Evolutionary conservation across 2,329 filamentous ascomycete genomes (phyloP), one percentile per base, ranked within the genome.

Genomic region (Aspergillus sp.): DNA sequence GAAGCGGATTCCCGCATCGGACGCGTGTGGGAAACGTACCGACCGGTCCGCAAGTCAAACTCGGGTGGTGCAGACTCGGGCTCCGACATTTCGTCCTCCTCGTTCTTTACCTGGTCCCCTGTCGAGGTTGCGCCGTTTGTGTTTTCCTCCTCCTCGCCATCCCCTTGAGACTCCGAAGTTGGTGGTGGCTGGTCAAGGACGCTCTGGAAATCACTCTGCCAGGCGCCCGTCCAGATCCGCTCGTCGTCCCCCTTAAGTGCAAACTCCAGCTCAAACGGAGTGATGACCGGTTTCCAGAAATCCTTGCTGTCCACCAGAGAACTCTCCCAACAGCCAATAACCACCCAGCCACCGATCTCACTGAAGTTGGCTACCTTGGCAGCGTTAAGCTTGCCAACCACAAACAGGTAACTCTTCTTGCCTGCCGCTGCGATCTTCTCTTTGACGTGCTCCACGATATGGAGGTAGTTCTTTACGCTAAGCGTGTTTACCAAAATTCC

Each of bases 301-400:
- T 91, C 91, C 61, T 91, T 90, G 66, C 93, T 92, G 69, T 97
- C 94, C 4, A 99, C 87, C 54, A 98, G 80, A 62, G 91, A 92
- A 75, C 93, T 97, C 79, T 99, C 95, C 95, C 95, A 99, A 78
- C 95, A 99, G 2, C 95, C 94, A 9, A 99, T 91, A 0, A 98
- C 93, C 0, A 98, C 93, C 95, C 95, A 99, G 17, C 93, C 94
- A 48, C 93, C 94, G 5, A 99, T 87, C 76, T 99, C 95, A 61
- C 90, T 87, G 79, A 99, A 99, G 77, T 99, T 99, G 53, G 95
- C 95, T 23, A 99, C 84, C 76, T 99, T 99, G 43, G 93, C 94
- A 0, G 93, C 89, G 72, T 98, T 99, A 28, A 99, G 83, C 76
- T 98, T 98, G 62, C 95, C 95, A 0, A 99, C 95, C 2, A 99